Base-by-base conservation (phyloP, 352 stramenopile species). In the Phytopythium delawarense region DNA sequence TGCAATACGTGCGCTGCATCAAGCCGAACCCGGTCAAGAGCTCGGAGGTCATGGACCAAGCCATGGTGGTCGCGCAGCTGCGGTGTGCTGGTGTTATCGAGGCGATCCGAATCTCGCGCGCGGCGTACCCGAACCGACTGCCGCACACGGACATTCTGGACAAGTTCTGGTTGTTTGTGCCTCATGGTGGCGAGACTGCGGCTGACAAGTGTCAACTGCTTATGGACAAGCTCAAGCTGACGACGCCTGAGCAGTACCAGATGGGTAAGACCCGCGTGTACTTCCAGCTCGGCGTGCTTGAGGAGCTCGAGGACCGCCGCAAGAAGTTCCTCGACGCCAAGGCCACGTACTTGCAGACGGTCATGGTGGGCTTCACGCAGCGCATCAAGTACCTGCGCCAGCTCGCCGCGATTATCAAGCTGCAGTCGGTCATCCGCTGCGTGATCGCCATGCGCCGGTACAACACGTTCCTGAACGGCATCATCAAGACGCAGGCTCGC, bases 1-100 rank as follows among this genome's bases (percentile, higher is more conserved):
- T 98, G 2, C 97, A 99, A 63, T 99, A 99, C 64, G 96, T 99
- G 40, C 88, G 97, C n/a, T 99, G 97, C 71, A 97, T 99, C 62
- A 99, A 99, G 72, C 97, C 98, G 2, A 99, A 99, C 74, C 94
- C 98, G 66, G 81, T 88, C 21, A 97, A 99, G 57, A 97, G 97
- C 65, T 65, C 82, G 2, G 63, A 66, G 5, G 74, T 81, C 70
- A 84, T 99, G 72, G 91, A 97, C 59, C 76, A 97, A 50, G 81
- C 86, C 18, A 91, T 98, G 76, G 86, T 98, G 7, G 89, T 98
- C 16, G 92, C 98, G 35, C 97, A 99, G 79, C 67, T 99, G 16
- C 84, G 89, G 20, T 99, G 99, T 67, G 96, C 96, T 70, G 98
- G 98, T 75, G 96, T 99, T 34, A 97, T 99, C 42, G 98, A 99